A percentile compares a stretch with the other conserved stretches of the same genome.
phyloP scores from a whole-genome alignment of 2,329 filamentous ascomycete genomes.

The Alternaria metachromatica region DNA sequence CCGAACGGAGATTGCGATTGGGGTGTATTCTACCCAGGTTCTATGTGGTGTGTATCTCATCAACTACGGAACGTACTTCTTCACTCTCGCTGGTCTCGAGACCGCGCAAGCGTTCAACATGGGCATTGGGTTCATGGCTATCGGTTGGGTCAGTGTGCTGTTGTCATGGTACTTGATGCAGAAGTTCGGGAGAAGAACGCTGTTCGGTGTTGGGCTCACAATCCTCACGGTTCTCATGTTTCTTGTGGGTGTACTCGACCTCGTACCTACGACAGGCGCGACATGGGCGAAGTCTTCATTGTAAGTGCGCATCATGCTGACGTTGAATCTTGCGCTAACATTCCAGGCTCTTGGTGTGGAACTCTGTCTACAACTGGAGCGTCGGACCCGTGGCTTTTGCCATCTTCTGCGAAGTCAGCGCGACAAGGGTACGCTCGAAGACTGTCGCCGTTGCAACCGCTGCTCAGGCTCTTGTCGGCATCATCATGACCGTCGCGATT shows the following conservation, averaged over 20 bases:
- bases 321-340: not conserved
- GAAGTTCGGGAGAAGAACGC: not conserved
- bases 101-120: not conserved
- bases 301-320: not conserved
- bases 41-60: slow-evolving; percentile 51
- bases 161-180: not conserved
- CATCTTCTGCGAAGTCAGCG: not conserved
- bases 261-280: not conserved
- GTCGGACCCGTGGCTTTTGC: not conserved
- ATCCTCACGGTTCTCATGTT: not conserved
- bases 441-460: not conserved
- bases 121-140: not conserved
- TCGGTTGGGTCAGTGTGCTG: not conserved
- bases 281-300: not conserved
- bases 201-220: not conserved
- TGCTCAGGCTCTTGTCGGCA: not conserved
- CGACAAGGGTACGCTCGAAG: not conserved
- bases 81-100: not conserved
- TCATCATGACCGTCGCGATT: slow-evolving; percentile 38
- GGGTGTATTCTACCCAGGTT: slow-evolving; percentile 54
- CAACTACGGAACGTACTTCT: slow-evolving; percentile 38
- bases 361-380: not conserved
- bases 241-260: not conserved
- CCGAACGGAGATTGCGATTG: slow-evolving; percentile 71
- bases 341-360: not conserved